Conservation (phyloP, 495 filamentous ascomycete genomes). For the Hypomontagnella submonticulosa region DNA sequence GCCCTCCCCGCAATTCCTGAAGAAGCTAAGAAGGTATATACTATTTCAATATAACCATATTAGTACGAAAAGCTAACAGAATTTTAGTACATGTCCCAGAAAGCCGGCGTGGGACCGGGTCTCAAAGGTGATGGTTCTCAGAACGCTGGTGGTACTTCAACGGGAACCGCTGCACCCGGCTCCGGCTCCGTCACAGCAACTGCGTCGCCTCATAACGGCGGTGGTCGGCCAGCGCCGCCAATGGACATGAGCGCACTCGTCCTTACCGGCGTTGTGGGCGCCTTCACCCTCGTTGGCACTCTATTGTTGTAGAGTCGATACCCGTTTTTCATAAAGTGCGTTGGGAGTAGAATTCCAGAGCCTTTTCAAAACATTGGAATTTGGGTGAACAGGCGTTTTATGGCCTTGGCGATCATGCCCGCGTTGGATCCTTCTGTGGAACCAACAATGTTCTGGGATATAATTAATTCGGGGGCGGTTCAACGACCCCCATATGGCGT, state of each 20-base stretch:
- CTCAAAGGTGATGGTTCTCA: conserved; percentile 79
- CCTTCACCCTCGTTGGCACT: conserved; percentile 73
- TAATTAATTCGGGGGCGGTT: conserved; percentile 27
- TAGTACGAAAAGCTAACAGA: conserved; percentile 27
- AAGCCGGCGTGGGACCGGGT: conserved; percentile 78
- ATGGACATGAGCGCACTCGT: conserved; percentile 66
- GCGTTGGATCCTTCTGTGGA: conserved; percentile 19
- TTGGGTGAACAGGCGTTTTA: conserved; percentile 24
- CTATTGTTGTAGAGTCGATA: conserved; percentile 62
- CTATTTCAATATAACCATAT: not conserved
- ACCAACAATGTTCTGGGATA: conserved; percentile 3
- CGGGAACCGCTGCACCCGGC: conserved; percentile 70
- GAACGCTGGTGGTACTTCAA: conserved; percentile 69
- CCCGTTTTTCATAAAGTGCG: not conserved
- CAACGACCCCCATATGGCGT: not conserved
- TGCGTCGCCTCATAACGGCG: conserved; percentile 50
- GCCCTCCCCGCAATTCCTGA: conserved; percentile 80
- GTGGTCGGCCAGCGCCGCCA: conserved; percentile 55
- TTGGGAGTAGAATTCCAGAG: not conserved
- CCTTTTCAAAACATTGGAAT: conserved; percentile 9
- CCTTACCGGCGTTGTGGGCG: conserved; percentile 63
- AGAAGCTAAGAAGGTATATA: conserved; percentile 60
- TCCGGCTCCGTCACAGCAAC: conserved; percentile 65
- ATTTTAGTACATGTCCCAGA: conserved; percentile 73
- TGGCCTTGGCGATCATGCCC: conserved; percentile 15